Evolutionary conservation across 345 rosid genomes (phyloP), one percentile per base, ranked within the genome.

Genomic region (Nephelium lappaceum): DNA sequence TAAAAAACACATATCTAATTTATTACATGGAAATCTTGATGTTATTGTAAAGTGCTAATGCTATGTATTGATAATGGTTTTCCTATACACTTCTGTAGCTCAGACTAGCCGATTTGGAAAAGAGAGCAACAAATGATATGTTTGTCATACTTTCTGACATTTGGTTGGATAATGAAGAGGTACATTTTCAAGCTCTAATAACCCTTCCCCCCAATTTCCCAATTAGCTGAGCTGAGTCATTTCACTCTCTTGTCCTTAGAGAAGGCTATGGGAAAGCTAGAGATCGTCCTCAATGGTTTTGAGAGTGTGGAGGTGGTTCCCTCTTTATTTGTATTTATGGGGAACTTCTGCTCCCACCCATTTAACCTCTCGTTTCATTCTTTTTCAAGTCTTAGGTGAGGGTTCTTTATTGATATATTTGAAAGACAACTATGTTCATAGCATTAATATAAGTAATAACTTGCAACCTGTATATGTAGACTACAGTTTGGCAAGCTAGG

Each of bases 251-350:
- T 90, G 74, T 83, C 78, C 83, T 77, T 86, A 77, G 94, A 88
- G 91, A 87, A 94, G 97, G 89, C 76, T 81, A 88, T 94, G 84
- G 85, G 80, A 78, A 93, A 91, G 95, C 85, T 96, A 84, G 91
- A 84, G 85, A 85, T 70, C 7, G 93, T 96, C 82, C 91, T 96
- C 45, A 69, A 88, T 82, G 97, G 98, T 75, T 96, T 88, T 85
- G 97, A 91, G 88, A 83, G 75, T 69, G 90, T 84, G 84, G 94
- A 88, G 84, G 90, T 90, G 38, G 94, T 92, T 80, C 99, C 98
- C 68, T 91, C 98, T 45, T 88, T 96, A 67, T 94, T 96, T 88
- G 98, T 96, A 68, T 93, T 96, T 80, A 94, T 96, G 99, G 98
- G 98, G 39, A 90, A 96, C 68, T 93, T 94, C 75, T 93, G 92